Evolutionary conservation across 2,329 filamentous ascomycete species (phyloP), one percentile per base, ranked within the genome.

Genomic region (Taxawa tesnikishii): DNA sequence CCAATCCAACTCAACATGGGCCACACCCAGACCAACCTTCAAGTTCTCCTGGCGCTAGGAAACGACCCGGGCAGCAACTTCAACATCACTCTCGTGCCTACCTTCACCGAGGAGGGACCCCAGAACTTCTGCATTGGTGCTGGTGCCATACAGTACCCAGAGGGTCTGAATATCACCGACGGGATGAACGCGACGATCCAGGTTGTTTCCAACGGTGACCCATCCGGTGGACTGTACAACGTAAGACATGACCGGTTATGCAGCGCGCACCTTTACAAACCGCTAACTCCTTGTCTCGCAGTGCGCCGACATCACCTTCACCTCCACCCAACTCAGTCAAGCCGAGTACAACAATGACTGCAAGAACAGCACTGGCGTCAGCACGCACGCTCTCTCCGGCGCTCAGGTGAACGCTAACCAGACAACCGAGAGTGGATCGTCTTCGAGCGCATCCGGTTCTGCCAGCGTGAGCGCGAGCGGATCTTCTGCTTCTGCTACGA

Each of bases 281-380:
- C 11, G 8, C 31, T 23, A 18, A 27, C 29, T 26, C 8, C 24
- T 14, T 7, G 28, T 33, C 13, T 28, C 23, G 33, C 38, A 79
- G 74, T 87, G 81, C 54, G 76, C 79, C 48, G 80, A 87, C 45
- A 71, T 85, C 42, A 75, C 70, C 15, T 77, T 87, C 58, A 68
- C 65, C 18, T 58, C 60, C 31, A 58, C 59, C 8, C 62, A 70
- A 4, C 59, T 64, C 12, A 51, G 58, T 6, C 59, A 67, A 11
- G 49, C 58, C 15, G 58, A 59, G 19, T 56, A 51, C 43, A 42
- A 51, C 14, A 56, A 58, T 25, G 55, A 65, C 36, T 83, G 78
- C 65, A 59, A 56, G 41, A 79, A 73, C 42, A 65, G 63, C 41
- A 72, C 65, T 7, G 69, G 67, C 19, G 59, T 82, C 27, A 61